Evolutionary conservation across 1,284 basidiomycete genomes (phyloP).

Genomic region (Trichosporon sp.): DNA sequence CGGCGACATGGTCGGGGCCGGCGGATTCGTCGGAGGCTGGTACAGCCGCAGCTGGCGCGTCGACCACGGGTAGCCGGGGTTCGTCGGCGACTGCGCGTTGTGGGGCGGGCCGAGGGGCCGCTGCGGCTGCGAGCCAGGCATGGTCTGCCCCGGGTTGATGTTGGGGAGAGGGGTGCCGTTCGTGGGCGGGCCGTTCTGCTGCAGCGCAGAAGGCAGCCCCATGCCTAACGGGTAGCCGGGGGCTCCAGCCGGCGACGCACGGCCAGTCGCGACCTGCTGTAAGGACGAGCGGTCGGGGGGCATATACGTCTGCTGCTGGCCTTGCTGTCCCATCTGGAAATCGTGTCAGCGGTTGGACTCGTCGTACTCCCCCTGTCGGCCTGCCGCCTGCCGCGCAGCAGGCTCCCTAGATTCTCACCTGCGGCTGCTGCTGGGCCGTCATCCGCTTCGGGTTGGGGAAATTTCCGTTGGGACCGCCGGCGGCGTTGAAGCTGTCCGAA

Average conservation of each 20-base stretch:
- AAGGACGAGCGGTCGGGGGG: constrained; percentile 7
- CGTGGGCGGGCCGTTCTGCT: constrained; percentile 5
- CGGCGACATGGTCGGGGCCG: constrained; percentile 52
- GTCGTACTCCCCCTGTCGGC: neutral
- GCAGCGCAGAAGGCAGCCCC: constrained; percentile 15
- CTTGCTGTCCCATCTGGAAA: neutral
- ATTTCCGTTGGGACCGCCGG: constrained; percentile 1
- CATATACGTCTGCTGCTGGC: neutral
- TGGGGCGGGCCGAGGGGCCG: neutral
- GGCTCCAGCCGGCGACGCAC: constrained; percentile 12
- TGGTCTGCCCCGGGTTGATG: constrained; percentile 2
- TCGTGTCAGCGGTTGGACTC: neutral
- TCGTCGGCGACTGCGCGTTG: constrained; percentile 1
- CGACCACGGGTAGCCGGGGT: constrained; percentile 29
- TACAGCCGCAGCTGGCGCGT: constrained; percentile 20
- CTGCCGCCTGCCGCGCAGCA: neutral
- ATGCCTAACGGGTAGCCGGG: constrained; percentile 12
- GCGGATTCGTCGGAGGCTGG: constrained; percentile 26
- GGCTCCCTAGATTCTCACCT: neutral
- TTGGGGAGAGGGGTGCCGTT: neutral
- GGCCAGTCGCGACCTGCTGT: constrained; percentile 8
- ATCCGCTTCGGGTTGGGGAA: constrained; percentile 11
- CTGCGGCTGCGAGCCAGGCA: constrained; percentile 8
- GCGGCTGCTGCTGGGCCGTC: constrained; percentile 10
- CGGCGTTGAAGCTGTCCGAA: constrained; percentile 12